Conservation (phyloP, 441 rosid genomes). For the Capsella rubella region DNA sequence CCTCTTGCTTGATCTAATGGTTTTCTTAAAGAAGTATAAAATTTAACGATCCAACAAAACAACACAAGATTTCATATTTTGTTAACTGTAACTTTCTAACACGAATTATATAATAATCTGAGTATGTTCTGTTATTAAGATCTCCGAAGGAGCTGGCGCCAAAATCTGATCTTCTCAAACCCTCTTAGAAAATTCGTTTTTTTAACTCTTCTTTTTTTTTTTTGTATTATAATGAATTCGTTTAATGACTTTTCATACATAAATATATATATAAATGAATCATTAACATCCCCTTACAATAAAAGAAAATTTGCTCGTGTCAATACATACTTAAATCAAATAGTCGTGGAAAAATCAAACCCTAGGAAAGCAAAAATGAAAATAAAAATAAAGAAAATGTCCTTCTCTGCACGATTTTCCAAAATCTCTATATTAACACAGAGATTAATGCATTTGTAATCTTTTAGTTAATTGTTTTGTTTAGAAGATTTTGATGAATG, state of each 20-base stretch:
- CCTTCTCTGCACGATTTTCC: slow-evolving; percentile 25
- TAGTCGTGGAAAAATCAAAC: slow-evolving; percentile 33
- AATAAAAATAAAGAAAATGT: background rate
- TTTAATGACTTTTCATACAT: too few relatives aligned
- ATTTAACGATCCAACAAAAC: background rate
- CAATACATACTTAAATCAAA: background rate
- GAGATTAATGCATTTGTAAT: background rate
- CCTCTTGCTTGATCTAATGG: background rate
- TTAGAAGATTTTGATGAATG: slow-evolving; percentile 50
- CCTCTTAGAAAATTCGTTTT: background rate
- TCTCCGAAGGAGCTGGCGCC: slow-evolving; percentile 73
- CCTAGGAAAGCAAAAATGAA: slow-evolving; percentile 1
- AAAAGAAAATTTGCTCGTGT: slow-evolving; percentile 1
- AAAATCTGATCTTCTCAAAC: slow-evolving; percentile 58
- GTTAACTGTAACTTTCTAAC: background rate
- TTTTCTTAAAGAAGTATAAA: background rate
- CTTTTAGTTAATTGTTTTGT: background rate
- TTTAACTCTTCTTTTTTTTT: too few relatives aligned
- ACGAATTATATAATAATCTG: slow-evolving; percentile 1
- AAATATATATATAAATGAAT: too few relatives aligned
- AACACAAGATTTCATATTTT: background rate
- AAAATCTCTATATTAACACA: slow-evolving; percentile 27
- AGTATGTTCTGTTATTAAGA: background rate
- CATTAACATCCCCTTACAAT: background rate
- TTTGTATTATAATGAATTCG: too few relatives aligned